These are phyloP conservation scores for Tilletia setariae DNA, from an alignment of 1,284 basidiomycete species.

Conservation along the genomic window DNA sequence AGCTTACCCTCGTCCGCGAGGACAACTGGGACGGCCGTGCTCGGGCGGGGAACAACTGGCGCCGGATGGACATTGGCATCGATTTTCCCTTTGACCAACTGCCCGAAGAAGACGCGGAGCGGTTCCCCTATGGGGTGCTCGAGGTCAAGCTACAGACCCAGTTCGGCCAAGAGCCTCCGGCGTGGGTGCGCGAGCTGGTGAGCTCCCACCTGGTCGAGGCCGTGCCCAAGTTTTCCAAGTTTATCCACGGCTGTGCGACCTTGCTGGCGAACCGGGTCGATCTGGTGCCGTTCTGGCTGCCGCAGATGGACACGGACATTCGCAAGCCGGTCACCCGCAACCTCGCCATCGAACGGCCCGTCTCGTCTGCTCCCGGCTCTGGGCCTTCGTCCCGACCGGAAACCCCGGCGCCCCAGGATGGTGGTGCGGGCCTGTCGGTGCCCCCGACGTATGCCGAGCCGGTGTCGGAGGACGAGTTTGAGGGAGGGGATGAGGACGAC, in stretches of 20 bases:
- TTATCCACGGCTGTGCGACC: conserved; percentile 95
- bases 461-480: conserved; percentile 52
- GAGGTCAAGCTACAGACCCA: conserved; percentile 98
- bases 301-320: conserved; percentile 70
- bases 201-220: conserved; percentile 73
- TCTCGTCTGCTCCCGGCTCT: conserved; percentile 25
- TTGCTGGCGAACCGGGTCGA: conserved; percentile 89
- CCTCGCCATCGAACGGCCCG: conserved; percentile 47
- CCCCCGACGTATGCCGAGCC: conserved; percentile 45
- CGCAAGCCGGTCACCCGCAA: conserved; percentile 40
- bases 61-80: conserved; percentile 87
- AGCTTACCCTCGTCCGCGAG: conserved; percentile 87
- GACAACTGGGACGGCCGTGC: conserved; percentile 88
- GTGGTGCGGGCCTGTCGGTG: conserved; percentile 17
- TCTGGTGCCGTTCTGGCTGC: conserved; percentile 98
- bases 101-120: conserved; percentile 68
- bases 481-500: conserved; percentile 33
- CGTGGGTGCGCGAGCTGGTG: conserved; percentile 94
- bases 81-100: conserved; percentile 84
- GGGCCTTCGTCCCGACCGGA: conserved; percentile 33
- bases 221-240: conserved; percentile 69
- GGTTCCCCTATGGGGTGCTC: conserved; percentile 92
- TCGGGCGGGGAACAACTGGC: conserved; percentile 84
- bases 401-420: conserved; percentile 25
- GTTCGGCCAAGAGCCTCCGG: conserved; percentile 88